Evolutionary conservation across 2,329 filamentous ascomycete genomes (phyloP), one percentile per base, ranked within the genome.

Genomic region (Mariannaea elegans): DNA sequence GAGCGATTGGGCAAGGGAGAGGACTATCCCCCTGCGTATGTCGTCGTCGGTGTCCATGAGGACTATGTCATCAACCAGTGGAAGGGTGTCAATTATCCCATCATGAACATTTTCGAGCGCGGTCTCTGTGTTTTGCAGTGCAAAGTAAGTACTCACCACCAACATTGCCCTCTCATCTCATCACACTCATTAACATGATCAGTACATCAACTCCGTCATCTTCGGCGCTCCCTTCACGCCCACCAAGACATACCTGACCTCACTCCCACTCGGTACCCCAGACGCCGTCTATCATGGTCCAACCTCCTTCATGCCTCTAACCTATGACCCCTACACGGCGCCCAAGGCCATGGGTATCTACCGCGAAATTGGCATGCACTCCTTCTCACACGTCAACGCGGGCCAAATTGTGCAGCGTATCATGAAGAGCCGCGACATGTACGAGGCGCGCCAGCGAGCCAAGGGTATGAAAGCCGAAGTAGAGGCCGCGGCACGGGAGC

Each of bases 91-190:
- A 99, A 99, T 80, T 99, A 97, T 74, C 95, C 95, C 23, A 98
- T 99, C 79, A 99, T 99, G 95, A 99, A 98, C 81, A 94, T 97
- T 57, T 97, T 94, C 71, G 95, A 99, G 81, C 90, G 95, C 39
- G 94, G 94, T 2, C 87, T 99, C 19, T 99, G 95, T 75, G 94
- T 98, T 27, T 81, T 98, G 63, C 95, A 99, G 73, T 99, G 95
- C 82, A 90, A 90, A 76, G 92, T 94, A 82, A 71, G 86, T 76
- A 23, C 16, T 48, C 18, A 14, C 8, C 3, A 9, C 2, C n/a
- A 3, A 7, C 24, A 39, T 10, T 18, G 14, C 12, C 23, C 9
- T 3, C 13, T 9, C 8, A 19, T 3, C 12, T n/a, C 13, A n/a
- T 6, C 19, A 18, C 18, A 41, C 44, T 64, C 65, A 39, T 62